Evolutionary conservation across 129 eudicot genomes (phyloP).

Genomic region (Centaurea solstitialis): DNA sequence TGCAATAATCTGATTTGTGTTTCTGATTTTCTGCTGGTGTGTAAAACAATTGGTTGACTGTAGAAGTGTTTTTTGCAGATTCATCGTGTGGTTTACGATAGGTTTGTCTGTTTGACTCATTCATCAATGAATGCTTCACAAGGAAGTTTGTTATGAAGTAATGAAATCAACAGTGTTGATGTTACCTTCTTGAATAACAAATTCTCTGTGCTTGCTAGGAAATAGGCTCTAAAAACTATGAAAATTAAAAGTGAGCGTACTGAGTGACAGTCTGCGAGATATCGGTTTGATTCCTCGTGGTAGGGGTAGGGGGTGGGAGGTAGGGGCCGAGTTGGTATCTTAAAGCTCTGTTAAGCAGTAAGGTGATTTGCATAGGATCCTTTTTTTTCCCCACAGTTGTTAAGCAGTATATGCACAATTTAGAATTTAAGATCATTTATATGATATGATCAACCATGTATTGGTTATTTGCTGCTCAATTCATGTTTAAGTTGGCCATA

Average conservation of each 20-base stretch:
- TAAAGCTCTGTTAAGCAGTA: neutral
- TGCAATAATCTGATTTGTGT: neutral
- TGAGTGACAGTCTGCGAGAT: neutral
- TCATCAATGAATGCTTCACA: constrained; percentile 3
- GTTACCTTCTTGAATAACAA: neutral
- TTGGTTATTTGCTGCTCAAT: constrained; percentile 2
- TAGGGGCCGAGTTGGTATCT: constrained; percentile 30
- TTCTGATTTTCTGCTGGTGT: neutral
- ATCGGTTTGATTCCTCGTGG: constrained; percentile 13
- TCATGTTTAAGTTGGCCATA: constrained; percentile 3
- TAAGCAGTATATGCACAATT: constrained; percentile 5
- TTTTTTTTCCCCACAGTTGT: neutral
- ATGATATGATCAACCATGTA: constrained; percentile 2
- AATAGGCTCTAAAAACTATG: neutral
- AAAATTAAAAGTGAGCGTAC: neutral
- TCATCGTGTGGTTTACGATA: constrained; percentile 5
- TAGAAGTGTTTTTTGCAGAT: constrained; percentile 12
- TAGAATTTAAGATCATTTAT: constrained; percentile 6
- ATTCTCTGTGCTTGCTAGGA: constrained; percentile 6
- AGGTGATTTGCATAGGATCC: constrained; percentile 5
- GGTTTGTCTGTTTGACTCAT: neutral
- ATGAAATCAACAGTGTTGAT: neutral
- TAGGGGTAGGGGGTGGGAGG: constrained; percentile 19
- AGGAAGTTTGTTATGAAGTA: constrained; percentile 15
- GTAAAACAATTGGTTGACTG: constrained; percentile 10